Evolutionary conservation across 345 rosid genomes (phyloP).

Genomic region (Noccaea caerulescens): DNA sequence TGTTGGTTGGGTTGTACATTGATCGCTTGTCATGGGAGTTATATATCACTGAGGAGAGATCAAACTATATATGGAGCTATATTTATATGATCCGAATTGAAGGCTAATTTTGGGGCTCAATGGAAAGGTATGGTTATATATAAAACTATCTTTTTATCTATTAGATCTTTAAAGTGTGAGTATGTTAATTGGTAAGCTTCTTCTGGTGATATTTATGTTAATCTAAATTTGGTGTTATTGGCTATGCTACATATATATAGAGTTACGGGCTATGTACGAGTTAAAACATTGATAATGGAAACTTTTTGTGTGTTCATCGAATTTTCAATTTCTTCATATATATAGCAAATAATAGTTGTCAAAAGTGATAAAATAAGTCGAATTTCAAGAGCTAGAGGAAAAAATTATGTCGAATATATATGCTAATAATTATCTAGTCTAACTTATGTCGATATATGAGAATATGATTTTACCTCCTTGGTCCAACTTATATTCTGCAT

Average conservation of each 20-base stretch:
- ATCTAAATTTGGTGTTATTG: constrained; percentile 33
- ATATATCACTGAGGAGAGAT: constrained; percentile 13
- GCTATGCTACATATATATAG: constrained; percentile 28
- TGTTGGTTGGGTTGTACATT: constrained; percentile 44
- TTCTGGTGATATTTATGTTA: constrained; percentile 25
- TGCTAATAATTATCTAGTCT: not conserved
- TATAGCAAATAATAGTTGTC: constrained; percentile 1
- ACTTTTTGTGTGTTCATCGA: constrained; percentile 28
- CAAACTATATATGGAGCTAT: constrained; percentile 27
- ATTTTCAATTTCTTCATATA: constrained; percentile 7
- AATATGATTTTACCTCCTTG: not conserved
- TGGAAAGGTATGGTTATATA: constrained; percentile 36
- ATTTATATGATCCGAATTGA: constrained; percentile 3
- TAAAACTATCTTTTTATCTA: constrained; percentile 5
- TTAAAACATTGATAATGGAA: constrained; percentile 16
- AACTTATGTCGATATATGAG: not conserved
- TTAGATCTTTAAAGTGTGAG: constrained; percentile 30
- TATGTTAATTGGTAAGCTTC: constrained; percentile 25
- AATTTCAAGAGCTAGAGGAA: constrained; percentile 1
- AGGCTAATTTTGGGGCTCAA: constrained; percentile 35
- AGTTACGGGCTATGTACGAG: constrained; percentile 35
- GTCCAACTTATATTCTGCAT: constrained; percentile 19
- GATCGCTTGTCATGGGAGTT: constrained; percentile 29
- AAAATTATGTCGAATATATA: not conserved
- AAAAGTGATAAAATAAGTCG: not conserved